Conservation (phyloP, 2,329 filamentous ascomycete species). For the Triangularia verruculosa region DNA sequence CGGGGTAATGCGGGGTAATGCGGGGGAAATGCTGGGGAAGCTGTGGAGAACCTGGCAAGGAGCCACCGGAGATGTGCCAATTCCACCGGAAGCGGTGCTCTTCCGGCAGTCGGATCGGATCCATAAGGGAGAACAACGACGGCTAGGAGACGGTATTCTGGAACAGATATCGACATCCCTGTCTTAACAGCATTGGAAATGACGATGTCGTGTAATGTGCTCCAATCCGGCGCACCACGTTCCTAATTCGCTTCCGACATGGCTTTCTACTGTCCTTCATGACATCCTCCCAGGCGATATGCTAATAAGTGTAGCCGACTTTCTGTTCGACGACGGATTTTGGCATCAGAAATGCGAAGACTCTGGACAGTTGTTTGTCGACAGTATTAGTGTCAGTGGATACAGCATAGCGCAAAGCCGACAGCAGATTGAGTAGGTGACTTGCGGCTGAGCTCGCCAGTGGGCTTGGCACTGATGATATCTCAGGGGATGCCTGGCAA, state of each 20-base stretch:
- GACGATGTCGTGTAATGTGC: not conserved
- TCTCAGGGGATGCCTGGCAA: not conserved
- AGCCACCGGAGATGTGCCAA: not conserved
- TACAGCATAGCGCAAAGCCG: not conserved
- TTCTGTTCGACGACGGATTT: not conserved
- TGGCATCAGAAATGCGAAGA: not conserved
- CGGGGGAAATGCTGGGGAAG: not conserved
- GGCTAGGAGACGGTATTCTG: not conserved
- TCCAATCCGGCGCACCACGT: not conserved
- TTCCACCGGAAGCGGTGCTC: slow-evolving; percentile 3
- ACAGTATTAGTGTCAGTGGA: not conserved
- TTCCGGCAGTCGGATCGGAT: not conserved
- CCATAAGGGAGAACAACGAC: not conserved
- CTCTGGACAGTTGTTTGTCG: not conserved
- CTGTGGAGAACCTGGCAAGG: not conserved
- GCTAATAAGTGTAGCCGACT: not conserved
- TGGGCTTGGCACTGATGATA: not conserved
- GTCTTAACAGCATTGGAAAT: slow-evolving; percentile 1
- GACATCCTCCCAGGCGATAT: not conserved
- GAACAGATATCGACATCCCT: not conserved
- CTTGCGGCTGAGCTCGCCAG: not conserved
- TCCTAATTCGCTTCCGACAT: not conserved
- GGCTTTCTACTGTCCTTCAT: not conserved
- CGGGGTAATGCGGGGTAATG: not conserved
- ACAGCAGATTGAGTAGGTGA: not conserved